Evolutionary conservation across 371 early-diverging fungal species (phyloP), one percentile per base, ranked within the genome.

Genomic region (Mortierella sp.): DNA sequence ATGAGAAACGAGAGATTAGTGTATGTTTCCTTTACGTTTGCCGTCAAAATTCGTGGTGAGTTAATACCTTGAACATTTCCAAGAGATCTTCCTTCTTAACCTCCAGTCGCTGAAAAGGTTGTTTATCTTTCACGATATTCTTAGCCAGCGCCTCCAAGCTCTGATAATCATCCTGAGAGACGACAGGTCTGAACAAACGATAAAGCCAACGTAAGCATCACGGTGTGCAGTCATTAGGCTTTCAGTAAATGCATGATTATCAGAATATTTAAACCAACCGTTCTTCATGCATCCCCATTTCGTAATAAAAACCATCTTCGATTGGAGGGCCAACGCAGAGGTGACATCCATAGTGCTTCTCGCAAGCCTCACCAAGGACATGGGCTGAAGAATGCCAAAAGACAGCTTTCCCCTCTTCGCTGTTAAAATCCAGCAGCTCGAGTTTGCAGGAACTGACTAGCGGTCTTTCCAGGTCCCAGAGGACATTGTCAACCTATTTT

Each of bases 381-480:
- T 99, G 99, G 0, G 99, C 99, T 70, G 97, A 96, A 19, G 98
- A 98, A 85, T 99, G 99, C 99, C 99, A 99, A 83, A 98, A 99
- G 19, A 99, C 99, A 72, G 89, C 88, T 83, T 63, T 70, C 78
- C 95, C 99, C 71, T 98, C 99, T n/a, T 93, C 91, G 53, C 93
- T 83, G 34, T 98, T 98, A 89, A 99, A 99, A 69, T 96, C 98
- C 15, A 99, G 84, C 37, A 99, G 89, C 83, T 98, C 95, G 61
- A 99, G 84, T 40, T 71, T 74, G 84, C 94, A 93, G 61, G 92
- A 92, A 49, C 76, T 70, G 82, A 96, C 95, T 8, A 99, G 72
- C 28, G 97, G 97, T 58, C 99, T 90, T 54, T 87, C 82, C 61
- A 98, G 88, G 87, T 99, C 99, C 91, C 91, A 99, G 37, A 99